Base-by-base conservation (phyloP, 2,329 filamentous ascomycete species). In the Penicillium freii region DNA sequence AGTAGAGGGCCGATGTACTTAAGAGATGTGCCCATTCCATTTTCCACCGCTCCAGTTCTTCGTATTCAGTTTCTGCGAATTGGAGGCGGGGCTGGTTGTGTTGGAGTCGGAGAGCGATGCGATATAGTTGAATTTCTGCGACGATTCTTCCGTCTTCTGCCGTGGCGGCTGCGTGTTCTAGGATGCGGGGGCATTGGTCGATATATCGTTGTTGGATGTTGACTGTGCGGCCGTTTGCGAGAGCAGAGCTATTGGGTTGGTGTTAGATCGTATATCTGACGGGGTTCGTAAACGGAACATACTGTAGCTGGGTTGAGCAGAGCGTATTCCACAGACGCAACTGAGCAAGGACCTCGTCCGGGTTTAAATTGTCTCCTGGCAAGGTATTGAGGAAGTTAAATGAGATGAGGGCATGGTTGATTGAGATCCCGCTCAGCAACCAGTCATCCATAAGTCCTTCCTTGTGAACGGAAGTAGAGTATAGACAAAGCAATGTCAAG, bases 391-490 rank as follows among this genome's bases (percentile, higher is more conserved):
- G 51, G 45, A 67, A 65, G 38, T 45, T 47, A 47, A 67, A 66
- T 25, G 64, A 62, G 34, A 57, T 60, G 25, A 66, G 57, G 31
- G 71, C 71, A 63, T 73, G 71, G 49, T 73, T 71, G 50, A 73
- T 71, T 33, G 71, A 70, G 59, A 71, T 70, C 56, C 71, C 71
- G 64, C 71, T 73, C 60, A 73, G 54, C 45, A 73, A 63, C 71
- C 71, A 73, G 63, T 69, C 69, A 45, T 73, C 71, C 62, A 73
- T 71, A 19, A 67, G 67, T 8, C 67, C 62, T 52, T 71, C 71
- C 52, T 71, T 72, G 39, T 73, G 69, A 7, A 70, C 65, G 4
- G 69, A 66, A 36, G 69, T 64, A 25, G 70, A 67, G 60, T 70
- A 73, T 44, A 73, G 58, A 47, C 69, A 71, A 27, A 73, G 67